These are phyloP conservation scores for Cladosporium sp. DNA, from an alignment of 2,329 filamentous ascomycete species.

Conservation along the genomic window DNA sequence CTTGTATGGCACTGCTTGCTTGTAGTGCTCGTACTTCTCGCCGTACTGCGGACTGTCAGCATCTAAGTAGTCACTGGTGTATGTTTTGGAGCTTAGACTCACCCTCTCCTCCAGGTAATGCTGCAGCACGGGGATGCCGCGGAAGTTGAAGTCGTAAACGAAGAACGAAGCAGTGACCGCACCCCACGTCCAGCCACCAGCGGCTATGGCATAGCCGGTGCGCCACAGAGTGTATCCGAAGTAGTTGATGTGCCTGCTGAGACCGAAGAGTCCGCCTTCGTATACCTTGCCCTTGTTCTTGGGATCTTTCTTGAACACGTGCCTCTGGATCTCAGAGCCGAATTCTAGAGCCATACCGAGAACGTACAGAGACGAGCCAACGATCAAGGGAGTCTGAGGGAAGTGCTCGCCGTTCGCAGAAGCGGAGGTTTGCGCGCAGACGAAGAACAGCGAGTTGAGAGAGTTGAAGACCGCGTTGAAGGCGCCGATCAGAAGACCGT, in stretches of 20 bases:
- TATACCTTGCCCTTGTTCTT: constrained; percentile 49
- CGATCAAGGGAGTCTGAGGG: constrained; percentile 38
- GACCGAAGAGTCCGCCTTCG: constrained; percentile 43
- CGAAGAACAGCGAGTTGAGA: constrained; percentile 50
- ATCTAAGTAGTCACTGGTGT: background rate
- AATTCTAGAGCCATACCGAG: constrained; percentile 51
- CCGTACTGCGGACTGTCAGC: constrained; percentile 30
- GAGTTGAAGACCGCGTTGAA: constrained; percentile 53
- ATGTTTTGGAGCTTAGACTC: constrained; percentile 14
- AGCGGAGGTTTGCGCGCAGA: constrained; percentile 44
- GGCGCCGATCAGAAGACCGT: constrained; percentile 39
- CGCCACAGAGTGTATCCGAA: constrained; percentile 49
- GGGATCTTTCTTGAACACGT: constrained; percentile 45
- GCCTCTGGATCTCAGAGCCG: constrained; percentile 52
- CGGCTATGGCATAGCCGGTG: constrained; percentile 42
- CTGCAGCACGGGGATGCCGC: constrained; percentile 44
- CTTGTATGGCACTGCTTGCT: constrained; percentile 34
- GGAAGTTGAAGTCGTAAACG: constrained; percentile 40
- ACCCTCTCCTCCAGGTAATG: constrained; percentile 42
- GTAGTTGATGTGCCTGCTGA: constrained; percentile 51
- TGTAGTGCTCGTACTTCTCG: constrained; percentile 33
- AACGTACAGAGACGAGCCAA: constrained; percentile 46
- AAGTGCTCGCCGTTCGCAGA: constrained; percentile 35
- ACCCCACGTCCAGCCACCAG: constrained; percentile 44
- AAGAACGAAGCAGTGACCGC: constrained; percentile 36